phyloP scores from a whole-genome alignment of 257 asterid species.

The Solanum etuberosum region DNA sequence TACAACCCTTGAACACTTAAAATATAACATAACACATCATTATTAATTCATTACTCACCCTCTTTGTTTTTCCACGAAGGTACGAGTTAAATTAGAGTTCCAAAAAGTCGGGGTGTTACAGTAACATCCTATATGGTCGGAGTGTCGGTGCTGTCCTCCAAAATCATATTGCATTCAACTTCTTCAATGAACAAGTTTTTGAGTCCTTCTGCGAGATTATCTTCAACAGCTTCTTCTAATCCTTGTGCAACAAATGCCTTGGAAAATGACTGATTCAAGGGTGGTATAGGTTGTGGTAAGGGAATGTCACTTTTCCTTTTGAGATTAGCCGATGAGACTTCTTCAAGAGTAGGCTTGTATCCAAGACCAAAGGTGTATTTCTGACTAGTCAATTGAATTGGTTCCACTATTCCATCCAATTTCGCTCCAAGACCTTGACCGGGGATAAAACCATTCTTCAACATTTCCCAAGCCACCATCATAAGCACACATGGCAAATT shows the following conservation, averaged over 20 bases:
- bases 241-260: background rate
- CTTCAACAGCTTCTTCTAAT: background rate
- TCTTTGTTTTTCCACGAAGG: too few species aligned
- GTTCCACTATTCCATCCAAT: too few species aligned
- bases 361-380: background rate
- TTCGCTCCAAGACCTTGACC: too few species aligned
- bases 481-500: too few species aligned
- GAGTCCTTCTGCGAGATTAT: background rate
- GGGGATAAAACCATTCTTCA: too few species aligned
- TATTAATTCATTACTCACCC: too few species aligned
- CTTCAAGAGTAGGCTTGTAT: background rate
- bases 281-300: background rate
- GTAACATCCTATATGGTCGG: background rate
- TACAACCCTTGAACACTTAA: too few species aligned
- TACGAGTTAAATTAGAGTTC: too few species aligned
- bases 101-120: too few species aligned
- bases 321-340: background rate
- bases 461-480: too few species aligned
- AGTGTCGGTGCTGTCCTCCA: background rate
- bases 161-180: background rate
- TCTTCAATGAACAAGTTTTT: background rate
- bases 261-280: background rate
- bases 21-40: too few species aligned
- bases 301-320: background rate
- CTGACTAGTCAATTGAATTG: fast-evolving